phyloP scores from a whole-genome alignment of 202 grass and related monocot genomes.

The Elaeis oleifera region DNA sequence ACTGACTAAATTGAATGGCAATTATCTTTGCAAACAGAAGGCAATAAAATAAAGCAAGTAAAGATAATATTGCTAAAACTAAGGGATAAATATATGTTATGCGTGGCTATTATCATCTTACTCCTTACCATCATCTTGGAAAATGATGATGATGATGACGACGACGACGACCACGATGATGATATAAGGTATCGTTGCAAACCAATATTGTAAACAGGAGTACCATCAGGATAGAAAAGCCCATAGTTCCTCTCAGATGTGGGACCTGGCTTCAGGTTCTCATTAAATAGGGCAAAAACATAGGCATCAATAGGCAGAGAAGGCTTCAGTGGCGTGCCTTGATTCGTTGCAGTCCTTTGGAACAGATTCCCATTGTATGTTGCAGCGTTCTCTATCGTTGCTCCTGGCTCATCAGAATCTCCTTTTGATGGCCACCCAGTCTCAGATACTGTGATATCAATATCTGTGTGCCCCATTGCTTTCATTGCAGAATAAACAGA shows the following conservation, averaged over 20 bases:
- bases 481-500: constrained; percentile 44
- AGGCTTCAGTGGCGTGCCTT: constrained; percentile 46
- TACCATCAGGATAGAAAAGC: constrained; percentile 41
- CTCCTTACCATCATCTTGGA: too few relatives aligned
- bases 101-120: too few relatives aligned
- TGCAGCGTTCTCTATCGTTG: constrained; percentile 27
- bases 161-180: too few relatives aligned
- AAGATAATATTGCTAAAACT: too few relatives aligned
- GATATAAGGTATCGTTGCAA: too few relatives aligned
- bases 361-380: constrained; percentile 40
- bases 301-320: constrained; percentile 14
- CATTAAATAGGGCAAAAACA: constrained; percentile 20
- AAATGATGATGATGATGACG: too few relatives aligned
- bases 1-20: too few relatives aligned
- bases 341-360: constrained; percentile 25
- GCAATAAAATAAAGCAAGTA: too few relatives aligned
- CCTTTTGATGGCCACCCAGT: constrained; percentile 45
- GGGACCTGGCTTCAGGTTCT: constrained; percentile 38
- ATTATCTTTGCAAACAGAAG: too few relatives aligned
- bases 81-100: too few relatives aligned
- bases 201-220: background rate
- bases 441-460: constrained; percentile 50
- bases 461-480: constrained; percentile 23
- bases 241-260: constrained; percentile 44
- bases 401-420: constrained; percentile 39